These are phyloP conservation scores for Danielozyma ontarioensis DNA, from an alignment of 805 yeast genomes.

Conservation along the genomic window DNA sequence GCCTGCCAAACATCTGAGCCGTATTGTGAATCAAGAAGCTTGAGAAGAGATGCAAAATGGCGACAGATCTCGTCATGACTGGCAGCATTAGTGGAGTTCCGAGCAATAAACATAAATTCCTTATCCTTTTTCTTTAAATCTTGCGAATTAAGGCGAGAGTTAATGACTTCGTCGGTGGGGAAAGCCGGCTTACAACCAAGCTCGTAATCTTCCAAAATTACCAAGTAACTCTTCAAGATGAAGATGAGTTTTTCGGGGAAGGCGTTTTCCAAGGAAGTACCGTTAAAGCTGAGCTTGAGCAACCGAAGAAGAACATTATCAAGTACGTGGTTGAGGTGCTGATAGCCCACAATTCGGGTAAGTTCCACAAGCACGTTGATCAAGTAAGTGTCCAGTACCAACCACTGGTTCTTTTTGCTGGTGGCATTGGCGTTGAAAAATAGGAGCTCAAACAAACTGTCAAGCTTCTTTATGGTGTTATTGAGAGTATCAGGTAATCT, in stretches of 20 bases:
- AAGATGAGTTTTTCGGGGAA: constrained; percentile 68
- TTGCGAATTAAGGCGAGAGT: neutral
- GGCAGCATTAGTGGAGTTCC: constrained; percentile 40
- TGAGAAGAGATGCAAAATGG: constrained; percentile 49
- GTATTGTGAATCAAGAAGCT: constrained; percentile 53
- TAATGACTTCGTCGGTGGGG: constrained; percentile 52
- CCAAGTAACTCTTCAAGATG: constrained; percentile 64
- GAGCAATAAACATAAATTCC: constrained; percentile 39
- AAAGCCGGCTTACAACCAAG: constrained; percentile 59
- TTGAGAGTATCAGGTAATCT: constrained; percentile 86
- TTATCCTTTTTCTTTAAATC: constrained; percentile 6
- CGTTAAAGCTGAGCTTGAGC: constrained; percentile 56
- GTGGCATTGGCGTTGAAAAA: constrained; percentile 39
- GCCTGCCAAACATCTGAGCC: constrained; percentile 35
- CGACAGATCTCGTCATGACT: constrained; percentile 70
- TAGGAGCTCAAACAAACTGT: constrained; percentile 51
- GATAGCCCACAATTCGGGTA: constrained; percentile 72
- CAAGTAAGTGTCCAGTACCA: constrained; percentile 55
- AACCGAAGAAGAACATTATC: constrained; percentile 75
- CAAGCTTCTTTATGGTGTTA: constrained; percentile 77
- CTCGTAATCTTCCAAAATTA: constrained; percentile 62
- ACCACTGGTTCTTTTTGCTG: constrained; percentile 70
- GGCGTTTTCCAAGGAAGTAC: constrained; percentile 52
- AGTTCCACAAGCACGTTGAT: constrained; percentile 66
- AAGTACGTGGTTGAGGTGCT: constrained; percentile 71